Base-by-base conservation (phyloP, 2,329 filamentous ascomycete species). In the Penicillium olsonii region DNA sequence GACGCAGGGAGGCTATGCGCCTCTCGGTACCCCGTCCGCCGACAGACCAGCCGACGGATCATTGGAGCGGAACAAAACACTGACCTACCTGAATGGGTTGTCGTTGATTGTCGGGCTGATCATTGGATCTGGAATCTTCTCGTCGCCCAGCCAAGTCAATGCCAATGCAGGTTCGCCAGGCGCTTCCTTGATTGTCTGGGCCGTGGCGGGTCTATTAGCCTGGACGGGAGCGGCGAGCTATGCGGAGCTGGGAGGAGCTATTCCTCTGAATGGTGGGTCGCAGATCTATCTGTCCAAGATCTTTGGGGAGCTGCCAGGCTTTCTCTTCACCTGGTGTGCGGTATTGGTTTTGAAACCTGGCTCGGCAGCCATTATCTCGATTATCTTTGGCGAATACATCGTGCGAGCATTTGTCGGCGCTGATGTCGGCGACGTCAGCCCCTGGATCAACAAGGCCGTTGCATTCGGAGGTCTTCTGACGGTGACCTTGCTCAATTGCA, bases 341-440 rank as follows among this genome's bases (percentile, higher is more conserved):
- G 90, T 97, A 14, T 82, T 94, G 52, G 94, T 99, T 11, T 77
- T 99, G 54, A 97, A 96, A 74, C 94, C 94, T 0, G 94, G 94
- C 2, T 88, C 89, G 33, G 87, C 91, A 9, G 94, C 94, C 54
- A 99, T 99, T 66, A 90, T 99, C 57, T 83, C 92, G 57, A 96
- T 99, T 60, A 96, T 99, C 64, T 96, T 97, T 78, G 94, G 94
- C 37, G 94, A 99, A 73, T 99, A 99, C 67, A 77, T 96, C n/a
- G 90, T 96, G 45, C 82, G 91, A 39, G 92, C 91, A 12, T 81
- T 88, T 37, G 87, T 95, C 50, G 92, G 92, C 8, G 85, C 91
- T n/a, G 90, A 96, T 50, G 88, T 88, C 2, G 85, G 88, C 63
- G 84, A 84, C 19, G 81, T 91, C 47, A 94, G 84, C 65, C 83